Conservation (phyloP, 2,329 filamentous ascomycete species). For the Mollisiaceae sp. region DNA sequence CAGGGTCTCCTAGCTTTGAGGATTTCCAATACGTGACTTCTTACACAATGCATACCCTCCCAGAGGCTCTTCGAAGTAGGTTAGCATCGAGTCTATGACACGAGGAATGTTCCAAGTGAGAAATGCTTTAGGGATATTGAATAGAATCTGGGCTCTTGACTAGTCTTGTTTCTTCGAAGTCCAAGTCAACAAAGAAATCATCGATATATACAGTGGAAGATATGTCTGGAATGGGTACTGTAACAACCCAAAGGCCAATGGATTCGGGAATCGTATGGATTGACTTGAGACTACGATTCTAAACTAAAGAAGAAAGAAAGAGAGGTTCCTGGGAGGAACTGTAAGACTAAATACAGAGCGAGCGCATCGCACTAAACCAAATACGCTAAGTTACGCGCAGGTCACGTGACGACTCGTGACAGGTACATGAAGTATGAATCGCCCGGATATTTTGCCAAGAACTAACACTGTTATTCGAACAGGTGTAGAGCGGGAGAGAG, state of each 20-base stretch:
- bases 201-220: background rate
- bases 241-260: too few relatives aligned
- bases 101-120: background rate
- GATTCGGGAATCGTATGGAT: too few relatives aligned
- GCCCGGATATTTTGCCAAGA: background rate
- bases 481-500: background rate
- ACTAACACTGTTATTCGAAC: background rate
- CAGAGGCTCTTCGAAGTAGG: background rate
- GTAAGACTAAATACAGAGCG: too few relatives aligned
- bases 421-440: background rate
- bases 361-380: too few relatives aligned
- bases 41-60: background rate
- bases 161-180: background rate
- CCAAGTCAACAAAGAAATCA: background rate
- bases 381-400: too few relatives aligned
- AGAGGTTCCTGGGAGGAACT: too few relatives aligned
- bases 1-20: background rate
- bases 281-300: too few relatives aligned
- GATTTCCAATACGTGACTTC: background rate
- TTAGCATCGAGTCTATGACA: background rate
- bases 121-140: background rate
- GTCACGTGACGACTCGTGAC: too few relatives aligned
- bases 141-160: background rate
- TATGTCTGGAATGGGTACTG: background rate
- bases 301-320: too few relatives aligned